These are phyloP conservation scores for Aspergillus hortae DNA, from an alignment of 2,329 filamentous ascomycete species.

Conservation along the genomic window DNA sequence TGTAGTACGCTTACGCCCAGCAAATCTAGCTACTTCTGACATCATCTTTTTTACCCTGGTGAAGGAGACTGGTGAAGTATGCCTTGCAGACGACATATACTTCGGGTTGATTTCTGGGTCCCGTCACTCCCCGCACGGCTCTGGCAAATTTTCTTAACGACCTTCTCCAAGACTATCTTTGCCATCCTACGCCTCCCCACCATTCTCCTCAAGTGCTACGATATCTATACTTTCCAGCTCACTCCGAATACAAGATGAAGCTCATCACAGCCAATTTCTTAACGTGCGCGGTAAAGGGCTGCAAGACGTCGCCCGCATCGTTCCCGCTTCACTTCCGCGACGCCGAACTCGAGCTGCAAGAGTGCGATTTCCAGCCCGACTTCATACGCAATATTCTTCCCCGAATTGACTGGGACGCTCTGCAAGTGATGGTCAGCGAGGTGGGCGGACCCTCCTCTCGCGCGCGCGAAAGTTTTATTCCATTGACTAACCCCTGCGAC, in stretches of 20 bases:
- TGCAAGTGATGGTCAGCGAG: conserved; percentile 71
- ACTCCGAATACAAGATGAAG: conserved; percentile 63
- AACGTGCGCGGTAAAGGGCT: conserved; percentile 91
- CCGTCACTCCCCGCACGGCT: no score
- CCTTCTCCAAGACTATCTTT: not conserved
- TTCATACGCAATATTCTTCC: conserved; percentile 84
- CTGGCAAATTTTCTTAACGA: not conserved
- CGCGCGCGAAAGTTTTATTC: no score
- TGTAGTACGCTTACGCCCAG: no score
- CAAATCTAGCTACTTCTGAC: no score
- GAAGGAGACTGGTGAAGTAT: not conserved
- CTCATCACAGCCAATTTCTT: conserved; percentile 94
- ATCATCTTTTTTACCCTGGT: not conserved
- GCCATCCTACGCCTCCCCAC: not conserved
- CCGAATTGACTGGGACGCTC: conserved; percentile 80
- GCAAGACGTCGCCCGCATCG: conserved; percentile 74
- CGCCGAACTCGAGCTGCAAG: conserved; percentile 81
- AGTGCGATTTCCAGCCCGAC: conserved; percentile 73
- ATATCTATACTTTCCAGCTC: no score
- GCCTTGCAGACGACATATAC: not conserved
- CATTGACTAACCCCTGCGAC: conserved; percentile 8
- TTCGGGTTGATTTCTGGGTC: not conserved
- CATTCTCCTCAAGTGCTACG: not conserved
- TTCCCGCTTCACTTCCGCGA: conserved; percentile 93
- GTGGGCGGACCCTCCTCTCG: conserved; percentile 16